phyloP scores from a whole-genome alignment of 352 stramenopile genomes.

The Globisporangium cystogenes region DNA sequence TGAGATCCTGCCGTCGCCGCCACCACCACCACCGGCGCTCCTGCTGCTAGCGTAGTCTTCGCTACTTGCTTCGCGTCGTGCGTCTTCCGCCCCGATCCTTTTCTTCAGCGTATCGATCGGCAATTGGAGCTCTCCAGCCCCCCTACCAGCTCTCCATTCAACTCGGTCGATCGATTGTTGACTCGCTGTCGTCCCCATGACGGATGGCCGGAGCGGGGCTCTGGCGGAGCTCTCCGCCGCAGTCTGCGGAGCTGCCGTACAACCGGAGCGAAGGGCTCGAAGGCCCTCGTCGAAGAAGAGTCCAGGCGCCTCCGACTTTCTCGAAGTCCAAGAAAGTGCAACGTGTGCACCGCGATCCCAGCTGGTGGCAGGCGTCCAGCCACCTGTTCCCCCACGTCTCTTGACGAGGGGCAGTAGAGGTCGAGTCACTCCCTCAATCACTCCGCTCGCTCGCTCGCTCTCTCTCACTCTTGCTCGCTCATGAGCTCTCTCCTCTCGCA shows the following conservation, averaged over 20 bases:
- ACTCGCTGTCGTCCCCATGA: not conserved
- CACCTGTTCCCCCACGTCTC: not conserved
- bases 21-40: too few species aligned
- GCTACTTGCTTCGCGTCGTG: not conserved
- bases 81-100: not conserved
- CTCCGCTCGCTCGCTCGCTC: not conserved
- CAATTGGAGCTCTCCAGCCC: too few species aligned
- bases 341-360: not conserved
- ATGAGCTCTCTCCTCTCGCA: not conserved
- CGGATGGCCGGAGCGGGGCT: not conserved
- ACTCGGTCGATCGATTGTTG: not conserved
- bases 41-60: too few species aligned
- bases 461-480: too few species aligned
- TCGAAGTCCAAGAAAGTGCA: not conserved
- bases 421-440: not conserved
- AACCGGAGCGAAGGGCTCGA: too few species aligned
- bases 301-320: not conserved
- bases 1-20: not conserved
- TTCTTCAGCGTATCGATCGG: not conserved
- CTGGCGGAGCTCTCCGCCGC: too few species aligned
- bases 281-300: not conserved
- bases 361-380: not conserved
- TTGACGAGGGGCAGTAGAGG: conserved; percentile 1
- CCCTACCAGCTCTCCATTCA: too few species aligned
- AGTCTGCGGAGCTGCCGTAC: not conserved